A percentile compares a stretch with the other conserved stretches of the same genome.
phyloP scores from a whole-genome alignment of 202 grass and related monocot species.

The Dendrocalamus latiflorus region DNA sequence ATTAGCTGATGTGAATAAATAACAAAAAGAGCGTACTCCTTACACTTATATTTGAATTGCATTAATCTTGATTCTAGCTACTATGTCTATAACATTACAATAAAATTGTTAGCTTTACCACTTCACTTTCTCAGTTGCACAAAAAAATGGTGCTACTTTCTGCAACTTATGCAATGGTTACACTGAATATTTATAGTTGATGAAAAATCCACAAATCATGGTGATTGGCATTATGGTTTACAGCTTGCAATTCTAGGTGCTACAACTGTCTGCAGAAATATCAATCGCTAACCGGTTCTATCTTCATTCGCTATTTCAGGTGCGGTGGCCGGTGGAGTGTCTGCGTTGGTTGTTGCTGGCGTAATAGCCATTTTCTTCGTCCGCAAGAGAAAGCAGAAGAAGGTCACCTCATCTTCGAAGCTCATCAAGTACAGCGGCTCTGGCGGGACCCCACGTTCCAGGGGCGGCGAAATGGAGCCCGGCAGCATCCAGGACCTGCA shows the following conservation, averaged over 20 bases:
- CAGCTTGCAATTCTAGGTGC: neutral
- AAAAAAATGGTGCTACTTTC: neutral
- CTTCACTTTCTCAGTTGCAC: neutral
- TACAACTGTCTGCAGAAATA: neutral
- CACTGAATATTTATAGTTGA: neutral
- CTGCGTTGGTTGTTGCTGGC: neutral
- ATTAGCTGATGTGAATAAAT: neutral
- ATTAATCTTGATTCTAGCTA: neutral
- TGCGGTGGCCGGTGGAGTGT: neutral
- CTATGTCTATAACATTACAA: neutral
- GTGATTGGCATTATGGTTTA: neutral
- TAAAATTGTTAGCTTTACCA: neutral
- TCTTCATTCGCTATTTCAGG: neutral
- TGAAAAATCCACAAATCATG: neutral
- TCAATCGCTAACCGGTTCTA: neutral
- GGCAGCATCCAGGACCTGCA: conserved; percentile 27
- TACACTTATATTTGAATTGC: neutral
- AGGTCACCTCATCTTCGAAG: conserved; percentile 43
- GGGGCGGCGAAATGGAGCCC: conserved; percentile 40
- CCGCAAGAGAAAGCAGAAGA: conserved; percentile 31
- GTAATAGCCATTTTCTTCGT: neutral
- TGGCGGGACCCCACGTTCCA: conserved; percentile 20
- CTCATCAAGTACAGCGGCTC: conserved; percentile 52
- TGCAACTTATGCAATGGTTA: neutral
- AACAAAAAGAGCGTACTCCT: neutral